Evolutionary conservation across 2,329 filamentous ascomycete species (phyloP).

Genomic region (Ophioceras dolichostomum): DNA sequence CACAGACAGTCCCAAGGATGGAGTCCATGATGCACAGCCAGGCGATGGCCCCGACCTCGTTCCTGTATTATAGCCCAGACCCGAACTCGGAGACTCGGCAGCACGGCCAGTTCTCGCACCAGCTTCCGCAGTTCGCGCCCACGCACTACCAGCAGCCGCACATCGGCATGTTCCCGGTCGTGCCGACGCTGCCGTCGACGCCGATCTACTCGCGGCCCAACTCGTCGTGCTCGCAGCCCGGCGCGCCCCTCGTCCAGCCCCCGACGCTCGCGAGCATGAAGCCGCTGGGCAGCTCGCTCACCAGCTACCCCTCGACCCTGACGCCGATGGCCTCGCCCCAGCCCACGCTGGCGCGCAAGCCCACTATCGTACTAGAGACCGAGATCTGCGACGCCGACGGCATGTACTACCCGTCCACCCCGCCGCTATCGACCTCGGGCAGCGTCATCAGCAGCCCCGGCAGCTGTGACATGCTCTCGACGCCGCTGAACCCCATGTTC

Average conservation of each 20-base stretch:
- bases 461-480: conserved; percentile 63
- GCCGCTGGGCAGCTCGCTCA: no score
- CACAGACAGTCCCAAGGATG: no score
- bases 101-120: conserved; percentile 60
- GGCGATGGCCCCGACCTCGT: conserved; percentile 59
- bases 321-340: conserved; percentile 69
- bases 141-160: conserved; percentile 45
- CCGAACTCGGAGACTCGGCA: conserved; percentile 59
- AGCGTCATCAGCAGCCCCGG: conserved; percentile 82
- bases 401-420: conserved; percentile 72
- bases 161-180: conserved; percentile 39
- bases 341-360: conserved; percentile 62
- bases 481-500: conserved; percentile 72
- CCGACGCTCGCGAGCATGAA: no score
- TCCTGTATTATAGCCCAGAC: conserved; percentile 81
- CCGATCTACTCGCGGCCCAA: conserved; percentile 53
- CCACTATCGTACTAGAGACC: conserved; percentile 67
- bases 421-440: conserved; percentile 72
- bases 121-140: conserved; percentile 35
- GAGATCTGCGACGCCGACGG: conserved; percentile 51
- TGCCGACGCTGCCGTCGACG: conserved; percentile 48
- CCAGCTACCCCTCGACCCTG: conserved; percentile 62
- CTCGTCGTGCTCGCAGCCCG: conserved; percentile 54
- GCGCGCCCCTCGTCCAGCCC: conserved; percentile 41
- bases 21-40: conserved; percentile 47